A percentile compares a stretch with the other conserved stretches of the same genome.
phyloP scores from a whole-genome alignment of 2,329 filamentous ascomycete species.

The Talaromyces verruculosus region DNA sequence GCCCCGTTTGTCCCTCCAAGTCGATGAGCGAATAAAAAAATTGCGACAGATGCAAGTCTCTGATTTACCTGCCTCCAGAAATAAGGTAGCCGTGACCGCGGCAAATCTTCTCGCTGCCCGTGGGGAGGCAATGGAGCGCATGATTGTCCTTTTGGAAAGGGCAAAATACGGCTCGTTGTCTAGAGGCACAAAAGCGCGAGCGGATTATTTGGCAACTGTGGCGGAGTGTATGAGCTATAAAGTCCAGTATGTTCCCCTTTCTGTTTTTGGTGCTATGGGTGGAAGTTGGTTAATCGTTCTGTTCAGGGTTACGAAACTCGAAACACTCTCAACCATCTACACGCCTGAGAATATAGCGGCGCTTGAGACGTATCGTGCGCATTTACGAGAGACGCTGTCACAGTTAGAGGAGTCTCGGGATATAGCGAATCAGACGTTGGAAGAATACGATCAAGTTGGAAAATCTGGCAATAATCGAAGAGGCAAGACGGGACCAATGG shows the following conservation, averaged over 20 bases:
- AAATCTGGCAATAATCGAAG: slow-evolving; percentile 7
- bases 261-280: not conserved
- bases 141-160: slow-evolving; percentile 42
- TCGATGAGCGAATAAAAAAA: slow-evolving; percentile 30
- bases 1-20: slow-evolving; percentile 29
- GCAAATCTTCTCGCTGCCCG: slow-evolving; percentile 36
- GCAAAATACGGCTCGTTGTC: slow-evolving; percentile 41
- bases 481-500: slow-evolving; percentile 29
- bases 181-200: slow-evolving; percentile 39
- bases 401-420: slow-evolving; percentile 28
- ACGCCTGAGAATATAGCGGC: slow-evolving; percentile 39
- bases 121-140: slow-evolving; percentile 38
- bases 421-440: slow-evolving; percentile 34
- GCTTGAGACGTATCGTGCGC: slow-evolving; percentile 35
- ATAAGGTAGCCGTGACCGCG: slow-evolving; percentile 37
- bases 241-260: slow-evolving; percentile 32
- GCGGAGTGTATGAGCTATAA: slow-evolving; percentile 41
- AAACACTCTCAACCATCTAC: slow-evolving; percentile 39
- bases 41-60: slow-evolving; percentile 36
- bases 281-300: not conserved
- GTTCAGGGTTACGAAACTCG: slow-evolving; percentile 38
- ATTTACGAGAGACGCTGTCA: slow-evolving; percentile 32
- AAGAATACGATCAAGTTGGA: slow-evolving; percentile 36
- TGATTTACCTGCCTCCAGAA: slow-evolving; percentile 35
- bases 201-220: slow-evolving; percentile 42